A percentile compares a stretch with the other conserved stretches of the same genome.
phyloP scores from a whole-genome alignment of 2,329 filamentous ascomycete genomes.

The Ascochyta lentis region DNA sequence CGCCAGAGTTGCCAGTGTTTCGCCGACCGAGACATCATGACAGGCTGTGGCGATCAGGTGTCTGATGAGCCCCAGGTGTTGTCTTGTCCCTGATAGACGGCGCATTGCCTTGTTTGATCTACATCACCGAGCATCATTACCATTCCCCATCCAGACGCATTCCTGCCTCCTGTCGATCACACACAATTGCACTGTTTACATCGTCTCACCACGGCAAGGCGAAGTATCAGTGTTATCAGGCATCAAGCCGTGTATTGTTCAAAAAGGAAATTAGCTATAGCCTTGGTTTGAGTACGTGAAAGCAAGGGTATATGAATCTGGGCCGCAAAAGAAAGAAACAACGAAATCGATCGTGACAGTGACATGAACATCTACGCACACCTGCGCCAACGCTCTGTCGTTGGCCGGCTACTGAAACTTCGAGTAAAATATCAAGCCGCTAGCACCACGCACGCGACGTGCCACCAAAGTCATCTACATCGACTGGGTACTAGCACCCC shows the following conservation, averaged over 20 bases:
- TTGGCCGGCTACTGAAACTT: conserved; percentile 18
- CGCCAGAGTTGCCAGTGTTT: background rate
- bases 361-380: conserved; percentile 19
- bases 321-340: background rate
- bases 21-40: background rate
- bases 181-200: background rate
- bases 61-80: background rate
- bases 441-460: background rate
- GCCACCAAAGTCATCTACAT: background rate
- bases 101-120: background rate
- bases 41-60: background rate
- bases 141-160: background rate
- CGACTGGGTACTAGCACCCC: background rate
- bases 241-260: conserved; percentile 16
- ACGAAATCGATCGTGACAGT: conserved; percentile 16
- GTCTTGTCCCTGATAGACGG: background rate
- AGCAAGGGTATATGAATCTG: conserved; percentile 18
- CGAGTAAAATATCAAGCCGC: background rate
- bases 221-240: background rate
- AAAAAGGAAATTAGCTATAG: conserved; percentile 18
- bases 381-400: conserved; percentile 15
- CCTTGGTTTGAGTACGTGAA: conserved; percentile 16
- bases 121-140: no score
- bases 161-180: background rate
- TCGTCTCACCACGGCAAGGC: background rate